Evolutionary conservation across 2,329 filamentous ascomycete genomes (phyloP), one percentile per base, ranked within the genome.

Genomic region (Penicillium digitatum): DNA sequence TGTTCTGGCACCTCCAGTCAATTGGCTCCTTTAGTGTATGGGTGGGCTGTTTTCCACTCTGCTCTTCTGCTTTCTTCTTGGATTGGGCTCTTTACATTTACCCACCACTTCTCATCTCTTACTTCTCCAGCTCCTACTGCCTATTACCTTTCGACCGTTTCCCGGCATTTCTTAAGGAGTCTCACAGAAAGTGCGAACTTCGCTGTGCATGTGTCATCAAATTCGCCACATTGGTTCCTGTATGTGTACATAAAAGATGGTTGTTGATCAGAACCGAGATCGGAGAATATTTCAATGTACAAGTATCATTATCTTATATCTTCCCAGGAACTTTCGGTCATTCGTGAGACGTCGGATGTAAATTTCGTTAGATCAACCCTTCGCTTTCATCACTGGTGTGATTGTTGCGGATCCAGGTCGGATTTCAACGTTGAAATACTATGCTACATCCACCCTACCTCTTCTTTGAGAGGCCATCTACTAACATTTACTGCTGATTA

Each of bases 181-280:
- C 39, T 35, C 31, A 22, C 22, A 34, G 49, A 48, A 37, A 20
- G 31, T 54, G 49, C 45, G 43, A 34, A 35, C 24, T 40, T 31
- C 42, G 42, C 54, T 56, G 42, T 52, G 38, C 42, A 48, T 43
- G 27, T 29, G 34, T 31, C 22, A 20, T 43, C n/a, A 26, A 18
- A 29, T n/a, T 24, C 40, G 40, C 29, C 22, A 11, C 37, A 16
- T 22, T 45, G 42, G 43, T 34, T 55, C 29, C 38, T 59, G 45
- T 61, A 54, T 50, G 48, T 60, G 56, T 62, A 62, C 51, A 59
- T 62, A 57, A 44, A 49, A 52, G 38, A 45, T 39, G 48, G 16
- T 40, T 39, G 47, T 54, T 38, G 54, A 46, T 56, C 45, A 49
- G 43, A 45, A 40, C 55, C 14, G 34, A 42, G 42, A 53, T 52